Evolutionary conservation across 495 filamentous ascomycete species (phyloP).

Genomic region (Aspergillus leporis): DNA sequence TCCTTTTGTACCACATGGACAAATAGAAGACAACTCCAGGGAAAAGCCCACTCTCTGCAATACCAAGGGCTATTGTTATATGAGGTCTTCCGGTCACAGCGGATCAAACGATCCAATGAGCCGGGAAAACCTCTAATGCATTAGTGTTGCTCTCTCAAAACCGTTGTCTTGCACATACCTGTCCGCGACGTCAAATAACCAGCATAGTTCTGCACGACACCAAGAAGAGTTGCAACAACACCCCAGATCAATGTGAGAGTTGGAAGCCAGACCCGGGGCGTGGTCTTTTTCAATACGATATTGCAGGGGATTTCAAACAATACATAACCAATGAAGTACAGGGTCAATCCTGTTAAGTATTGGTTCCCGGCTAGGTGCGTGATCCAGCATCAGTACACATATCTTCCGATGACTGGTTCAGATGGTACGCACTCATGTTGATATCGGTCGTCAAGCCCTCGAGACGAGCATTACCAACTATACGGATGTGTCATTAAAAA

Average conservation of each 20-base stretch:
- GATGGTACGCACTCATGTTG: constrained; percentile 52
- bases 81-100: constrained; percentile 12
- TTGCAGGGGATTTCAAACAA: constrained; percentile 73
- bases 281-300: constrained; percentile 70
- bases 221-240: constrained; percentile 69
- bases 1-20: constrained; percentile 82
- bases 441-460: constrained; percentile 67
- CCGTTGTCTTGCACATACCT: constrained; percentile 39
- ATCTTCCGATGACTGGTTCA: background rate
- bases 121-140: constrained; percentile 6
- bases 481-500: constrained; percentile 19
- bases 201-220: constrained; percentile 63
- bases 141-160: constrained; percentile 1
- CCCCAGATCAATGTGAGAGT: constrained; percentile 59
- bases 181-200: constrained; percentile 62
- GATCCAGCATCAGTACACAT: background rate
- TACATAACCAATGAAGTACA: constrained; percentile 79
- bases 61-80: constrained; percentile 32
- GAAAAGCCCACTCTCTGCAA: constrained; percentile 59
- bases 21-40: constrained; percentile 80
- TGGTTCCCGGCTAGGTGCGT: constrained; percentile 57
- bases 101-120: constrained; percentile 6
- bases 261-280: constrained; percentile 61
- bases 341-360: constrained; percentile 68
- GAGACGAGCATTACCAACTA: constrained; percentile 56